Conservation (phyloP, 75 land plant species). For the Cunninghamia lanceolata region DNA sequence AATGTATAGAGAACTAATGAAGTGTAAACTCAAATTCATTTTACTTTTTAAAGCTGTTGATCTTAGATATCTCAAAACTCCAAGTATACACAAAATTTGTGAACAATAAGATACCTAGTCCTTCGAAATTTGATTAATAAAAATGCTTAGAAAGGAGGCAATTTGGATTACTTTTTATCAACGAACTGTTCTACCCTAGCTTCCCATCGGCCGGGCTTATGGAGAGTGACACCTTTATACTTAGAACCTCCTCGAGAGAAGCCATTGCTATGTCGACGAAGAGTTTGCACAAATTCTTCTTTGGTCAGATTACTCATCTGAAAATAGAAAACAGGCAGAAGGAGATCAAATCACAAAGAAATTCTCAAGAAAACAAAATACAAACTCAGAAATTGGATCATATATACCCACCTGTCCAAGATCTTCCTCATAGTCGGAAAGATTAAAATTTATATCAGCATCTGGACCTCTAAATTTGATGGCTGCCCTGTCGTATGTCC, state of each 20-base stretch:
- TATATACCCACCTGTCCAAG: conserved; percentile 48
- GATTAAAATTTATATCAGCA: conserved; percentile 86
- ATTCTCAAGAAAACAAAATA: neutral
- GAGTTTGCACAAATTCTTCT: conserved; percentile 77
- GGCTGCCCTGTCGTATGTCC: conserved; percentile 93
- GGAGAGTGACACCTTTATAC: conserved; percentile 71
- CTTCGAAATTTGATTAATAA: neutral
- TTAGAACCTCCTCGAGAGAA: conserved; percentile 76
- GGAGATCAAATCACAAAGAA: neutral
- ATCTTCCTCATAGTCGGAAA: conserved; percentile 79
- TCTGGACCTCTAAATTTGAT: conserved; percentile 82
- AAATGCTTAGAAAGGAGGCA: neutral
- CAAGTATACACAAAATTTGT: conserved; percentile 14
- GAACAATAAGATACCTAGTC: neutral
- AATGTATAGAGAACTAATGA: too few species aligned
- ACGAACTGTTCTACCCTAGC: conserved; percentile 77
- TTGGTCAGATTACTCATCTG: conserved; percentile 70
- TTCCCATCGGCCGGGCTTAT: conserved; percentile 83
- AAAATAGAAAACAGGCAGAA: neutral
- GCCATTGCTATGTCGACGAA: conserved; percentile 79
- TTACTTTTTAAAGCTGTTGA: too few species aligned
- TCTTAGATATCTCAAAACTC: too few species aligned
- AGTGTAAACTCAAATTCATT: too few species aligned
- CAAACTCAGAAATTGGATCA: neutral
- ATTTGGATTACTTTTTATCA: conserved; percentile 62